Conservation (phyloP, 805 yeast species). For the Candida krabiensis region DNA sequence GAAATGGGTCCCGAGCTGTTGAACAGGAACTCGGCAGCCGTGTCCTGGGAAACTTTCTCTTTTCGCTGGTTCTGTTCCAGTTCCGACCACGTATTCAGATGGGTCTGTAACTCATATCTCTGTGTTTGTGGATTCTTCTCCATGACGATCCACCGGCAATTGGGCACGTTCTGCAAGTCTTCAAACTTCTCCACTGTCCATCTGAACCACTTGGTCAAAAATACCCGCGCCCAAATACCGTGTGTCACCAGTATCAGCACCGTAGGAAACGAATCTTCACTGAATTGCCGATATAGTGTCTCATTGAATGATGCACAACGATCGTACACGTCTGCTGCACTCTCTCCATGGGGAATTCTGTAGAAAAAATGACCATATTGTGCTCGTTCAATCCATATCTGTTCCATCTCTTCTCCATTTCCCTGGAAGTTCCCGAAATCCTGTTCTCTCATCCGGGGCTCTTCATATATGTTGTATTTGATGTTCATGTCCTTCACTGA, state of each 20-base stretch:
- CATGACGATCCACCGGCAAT: constrained; percentile 82
- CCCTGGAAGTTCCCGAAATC: constrained; percentile 94
- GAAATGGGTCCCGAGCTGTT: constrained; percentile 23
- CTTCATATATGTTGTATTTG: constrained; percentile 67
- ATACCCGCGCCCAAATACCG: constrained; percentile 93
- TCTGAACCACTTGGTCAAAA: constrained; percentile 90
- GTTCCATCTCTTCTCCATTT: constrained; percentile 71
- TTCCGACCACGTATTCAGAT: constrained; percentile 72
- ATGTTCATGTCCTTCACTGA: constrained; percentile 45
- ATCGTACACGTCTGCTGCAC: constrained; percentile 95
- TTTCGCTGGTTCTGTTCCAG: constrained; percentile 31
- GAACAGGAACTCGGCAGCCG: constrained; percentile 25
- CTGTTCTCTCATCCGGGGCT: constrained; percentile 90
- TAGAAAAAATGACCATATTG: constrained; percentile 87
- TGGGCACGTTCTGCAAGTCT: constrained; percentile 76
- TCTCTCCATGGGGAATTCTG: constrained; percentile 89
- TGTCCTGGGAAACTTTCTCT: constrained; percentile 24
- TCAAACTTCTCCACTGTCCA: constrained; percentile 93
- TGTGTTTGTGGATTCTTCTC: constrained; percentile 51
- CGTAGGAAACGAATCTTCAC: constrained; percentile 67
- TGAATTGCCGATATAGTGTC: constrained; percentile 79
- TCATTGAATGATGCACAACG: constrained; percentile 89
- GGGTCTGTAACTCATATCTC: constrained; percentile 59
- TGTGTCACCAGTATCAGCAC: constrained; percentile 86
- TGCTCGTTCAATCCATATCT: constrained; percentile 81